phyloP scores from a whole-genome alignment of 129 eudicot species.

The Silybum marianum region DNA sequence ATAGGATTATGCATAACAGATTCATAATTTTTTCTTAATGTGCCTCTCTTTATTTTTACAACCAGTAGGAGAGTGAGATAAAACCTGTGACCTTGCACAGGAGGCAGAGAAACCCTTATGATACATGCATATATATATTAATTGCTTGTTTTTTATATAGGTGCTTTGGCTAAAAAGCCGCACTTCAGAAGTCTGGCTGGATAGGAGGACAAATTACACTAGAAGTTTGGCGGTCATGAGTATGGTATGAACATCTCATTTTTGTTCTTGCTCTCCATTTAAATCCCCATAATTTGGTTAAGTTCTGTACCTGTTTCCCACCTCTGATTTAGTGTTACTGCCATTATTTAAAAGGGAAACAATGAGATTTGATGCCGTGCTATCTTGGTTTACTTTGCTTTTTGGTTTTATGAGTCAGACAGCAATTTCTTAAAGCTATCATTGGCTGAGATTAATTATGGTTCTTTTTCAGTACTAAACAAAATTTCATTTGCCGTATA shows the following conservation, averaged over 20 bases:
- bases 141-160: constrained; percentile 38
- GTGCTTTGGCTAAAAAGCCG: constrained; percentile 98
- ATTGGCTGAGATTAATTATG: neutral
- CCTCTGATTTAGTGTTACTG: neutral
- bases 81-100: neutral
- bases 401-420: neutral
- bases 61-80: neutral
- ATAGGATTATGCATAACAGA: neutral
- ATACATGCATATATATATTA: neutral
- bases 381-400: neutral
- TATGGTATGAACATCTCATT: constrained; percentile 55
- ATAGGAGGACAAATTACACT: constrained; percentile 94
- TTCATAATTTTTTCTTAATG: neutral
- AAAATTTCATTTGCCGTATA: too few species aligned
- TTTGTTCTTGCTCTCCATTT: neutral
- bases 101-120: neutral
- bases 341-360: neutral
- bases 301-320: neutral
- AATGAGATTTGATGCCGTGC: neutral
- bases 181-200: constrained; percentile 97
- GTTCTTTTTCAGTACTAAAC: neutral
- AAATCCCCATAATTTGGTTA: neutral
- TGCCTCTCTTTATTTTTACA: neutral
- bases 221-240: constrained; percentile 99
- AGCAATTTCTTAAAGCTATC: neutral